Conservation (phyloP, 83 land plant genomes). For the Isoetes engelmannii region DNA sequence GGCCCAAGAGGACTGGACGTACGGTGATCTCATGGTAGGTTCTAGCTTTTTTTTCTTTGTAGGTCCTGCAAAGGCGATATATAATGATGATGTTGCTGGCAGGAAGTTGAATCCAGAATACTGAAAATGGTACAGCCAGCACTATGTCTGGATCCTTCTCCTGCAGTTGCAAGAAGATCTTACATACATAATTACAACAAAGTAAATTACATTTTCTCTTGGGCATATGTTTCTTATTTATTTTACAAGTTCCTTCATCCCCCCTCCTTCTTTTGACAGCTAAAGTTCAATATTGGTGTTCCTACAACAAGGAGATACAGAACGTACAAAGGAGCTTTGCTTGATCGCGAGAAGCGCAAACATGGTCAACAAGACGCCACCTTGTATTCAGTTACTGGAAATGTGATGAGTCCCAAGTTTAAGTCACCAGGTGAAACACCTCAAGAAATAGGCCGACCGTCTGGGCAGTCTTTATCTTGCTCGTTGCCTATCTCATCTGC, state of each 20-base stretch:
- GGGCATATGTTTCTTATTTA: neutral
- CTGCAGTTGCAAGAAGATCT: conserved; percentile 56
- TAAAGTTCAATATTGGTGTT: conserved; percentile 27
- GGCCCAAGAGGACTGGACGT: conserved; percentile 75
- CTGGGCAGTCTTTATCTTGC: too few species aligned
- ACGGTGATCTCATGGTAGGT: conserved; percentile 77
- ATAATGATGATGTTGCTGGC: neutral
- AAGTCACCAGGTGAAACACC: too few species aligned
- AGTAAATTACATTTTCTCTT: conserved; percentile 22
- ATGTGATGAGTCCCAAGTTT: too few species aligned
- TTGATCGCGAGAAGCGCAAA: conserved; percentile 40
- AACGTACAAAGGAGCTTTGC: conserved; percentile 15
- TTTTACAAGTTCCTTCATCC: too few species aligned
- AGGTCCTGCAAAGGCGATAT: neutral
- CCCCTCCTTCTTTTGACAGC: conserved; percentile 10
- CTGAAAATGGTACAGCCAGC: conserved; percentile 78
- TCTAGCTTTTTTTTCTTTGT: neutral
- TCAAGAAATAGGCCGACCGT: too few species aligned
- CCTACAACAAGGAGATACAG: conserved; percentile 17
- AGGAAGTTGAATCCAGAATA: conserved; percentile 93
- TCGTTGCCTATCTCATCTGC: too few species aligned
- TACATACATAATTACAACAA: conserved; percentile 28
- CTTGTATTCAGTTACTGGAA: too few species aligned
- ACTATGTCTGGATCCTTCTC: conserved; percentile 76
- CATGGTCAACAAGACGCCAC: neutral